These are phyloP conservation scores for Pneumocystis jirovecii DNA, from an alignment of 1,139 yeast genomes.

Conservation along the genomic window DNA sequence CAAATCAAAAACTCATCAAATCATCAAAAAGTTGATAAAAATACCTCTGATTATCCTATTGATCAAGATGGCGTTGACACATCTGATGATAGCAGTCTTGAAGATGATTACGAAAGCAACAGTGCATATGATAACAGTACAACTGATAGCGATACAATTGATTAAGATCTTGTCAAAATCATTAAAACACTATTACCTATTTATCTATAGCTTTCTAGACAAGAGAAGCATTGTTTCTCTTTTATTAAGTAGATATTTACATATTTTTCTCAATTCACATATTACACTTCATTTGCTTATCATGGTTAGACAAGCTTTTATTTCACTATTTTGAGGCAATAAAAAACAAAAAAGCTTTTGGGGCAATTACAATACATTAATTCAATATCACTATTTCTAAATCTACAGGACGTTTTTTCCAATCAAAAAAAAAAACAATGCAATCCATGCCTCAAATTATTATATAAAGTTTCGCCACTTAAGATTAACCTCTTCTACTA, in stretches of 20 bases:
- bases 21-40: neutral
- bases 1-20: neutral
- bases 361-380: neutral
- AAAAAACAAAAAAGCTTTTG: neutral
- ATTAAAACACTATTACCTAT: too few species aligned
- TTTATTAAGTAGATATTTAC: too few species aligned
- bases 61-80: neutral
- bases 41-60: neutral
- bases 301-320: too few species aligned
- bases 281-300: too few species aligned
- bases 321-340: neutral
- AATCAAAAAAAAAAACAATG: neutral
- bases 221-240: too few species aligned
- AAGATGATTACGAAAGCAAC: neutral
- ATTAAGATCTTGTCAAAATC: neutral
- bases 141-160: neutral
- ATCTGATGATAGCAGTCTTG: neutral
- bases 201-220: too few species aligned
- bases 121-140: neutral
- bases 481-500: neutral
- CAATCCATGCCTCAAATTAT: neutral
- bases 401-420: neutral
- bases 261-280: neutral
- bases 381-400: neutral
- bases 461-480: neutral